These are phyloP conservation scores for Alternaria burnsii DNA, from an alignment of 2,329 filamentous ascomycete species.

Conservation along the genomic window DNA sequence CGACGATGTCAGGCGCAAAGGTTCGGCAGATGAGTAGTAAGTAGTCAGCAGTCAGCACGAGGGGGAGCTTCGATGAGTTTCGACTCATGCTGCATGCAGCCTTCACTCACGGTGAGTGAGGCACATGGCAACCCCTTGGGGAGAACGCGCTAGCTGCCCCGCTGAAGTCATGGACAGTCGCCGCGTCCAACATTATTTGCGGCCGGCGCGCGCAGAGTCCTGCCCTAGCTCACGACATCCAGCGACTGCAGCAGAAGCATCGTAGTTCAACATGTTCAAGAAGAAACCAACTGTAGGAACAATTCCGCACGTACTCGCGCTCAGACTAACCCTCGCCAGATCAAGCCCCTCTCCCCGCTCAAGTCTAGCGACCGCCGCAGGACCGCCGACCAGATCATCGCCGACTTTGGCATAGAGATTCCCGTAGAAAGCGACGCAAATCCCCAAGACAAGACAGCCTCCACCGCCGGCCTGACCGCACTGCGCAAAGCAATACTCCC, in stretches of 20 bases:
- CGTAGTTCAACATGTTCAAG: constrained; percentile 64
- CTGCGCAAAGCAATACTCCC: constrained; percentile 69
- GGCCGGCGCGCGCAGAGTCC: not conserved
- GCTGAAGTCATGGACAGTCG: constrained; percentile 23
- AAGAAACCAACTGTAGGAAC: constrained; percentile 66
- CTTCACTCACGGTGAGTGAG: not conserved
- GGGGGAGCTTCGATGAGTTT: not conserved
- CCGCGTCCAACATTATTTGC: not conserved
- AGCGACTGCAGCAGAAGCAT: not conserved
- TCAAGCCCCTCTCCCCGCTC: constrained; percentile 72
- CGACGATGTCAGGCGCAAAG: not conserved
- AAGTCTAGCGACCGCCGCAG: constrained; percentile 73
- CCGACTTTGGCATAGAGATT: constrained; percentile 64
- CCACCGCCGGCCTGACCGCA: constrained; percentile 57
- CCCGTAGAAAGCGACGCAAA: constrained; percentile 49
- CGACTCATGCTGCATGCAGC: not conserved
- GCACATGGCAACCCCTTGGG: not conserved
- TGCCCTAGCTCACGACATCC: not conserved
- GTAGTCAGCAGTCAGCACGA: not conserved
- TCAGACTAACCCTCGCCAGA: constrained; percentile 52
- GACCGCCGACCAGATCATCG: constrained; percentile 72
- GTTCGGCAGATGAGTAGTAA: not conserved
- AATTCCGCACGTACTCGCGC: not conserved
- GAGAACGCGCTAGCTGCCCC: constrained; percentile 17
- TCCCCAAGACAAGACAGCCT: constrained; percentile 54